These are phyloP conservation scores for Cupressus sempervirens DNA, from an alignment of 75 land plant species.

Conservation along the genomic window DNA sequence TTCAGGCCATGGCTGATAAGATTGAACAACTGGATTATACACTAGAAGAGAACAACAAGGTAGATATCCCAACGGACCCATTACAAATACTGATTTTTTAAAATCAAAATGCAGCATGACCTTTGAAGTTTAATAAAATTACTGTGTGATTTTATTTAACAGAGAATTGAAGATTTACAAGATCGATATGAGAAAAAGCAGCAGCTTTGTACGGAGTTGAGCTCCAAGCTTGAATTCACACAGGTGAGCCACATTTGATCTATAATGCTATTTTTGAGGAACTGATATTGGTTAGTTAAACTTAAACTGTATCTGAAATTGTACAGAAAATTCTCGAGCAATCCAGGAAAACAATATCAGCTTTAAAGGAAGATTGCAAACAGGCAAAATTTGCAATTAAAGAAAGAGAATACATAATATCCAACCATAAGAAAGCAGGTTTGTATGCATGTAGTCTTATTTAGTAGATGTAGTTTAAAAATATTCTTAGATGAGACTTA, in stretches of 20 bases:
- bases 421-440: slow-evolving; percentile 81
- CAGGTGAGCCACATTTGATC: slow-evolving; percentile 36
- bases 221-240: slow-evolving; percentile 47
- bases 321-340: slow-evolving; percentile 64
- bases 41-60: slow-evolving; percentile 75
- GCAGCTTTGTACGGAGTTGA: slow-evolving; percentile 43
- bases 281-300: background rate
- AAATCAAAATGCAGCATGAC: background rate
- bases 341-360: slow-evolving; percentile 42
- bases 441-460: background rate
- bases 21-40: slow-evolving; percentile 77
- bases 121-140: background rate
- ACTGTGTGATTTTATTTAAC: background rate
- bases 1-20: slow-evolving; percentile 88
- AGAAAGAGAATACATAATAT: slow-evolving; percentile 76
- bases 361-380: slow-evolving; percentile 54
- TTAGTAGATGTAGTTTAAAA: background rate
- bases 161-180: slow-evolving; percentile 76
- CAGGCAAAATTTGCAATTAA: slow-evolving; percentile 47
- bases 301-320: background rate
- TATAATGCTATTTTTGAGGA: background rate
- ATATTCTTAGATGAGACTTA: slow-evolving; percentile 2
- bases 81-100: background rate
- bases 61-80: slow-evolving; percentile 5
- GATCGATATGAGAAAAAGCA: slow-evolving; percentile 47